Evolutionary conservation across 148 eudicot species (phyloP).

Genomic region (Rhododendron williamsianum): DNA sequence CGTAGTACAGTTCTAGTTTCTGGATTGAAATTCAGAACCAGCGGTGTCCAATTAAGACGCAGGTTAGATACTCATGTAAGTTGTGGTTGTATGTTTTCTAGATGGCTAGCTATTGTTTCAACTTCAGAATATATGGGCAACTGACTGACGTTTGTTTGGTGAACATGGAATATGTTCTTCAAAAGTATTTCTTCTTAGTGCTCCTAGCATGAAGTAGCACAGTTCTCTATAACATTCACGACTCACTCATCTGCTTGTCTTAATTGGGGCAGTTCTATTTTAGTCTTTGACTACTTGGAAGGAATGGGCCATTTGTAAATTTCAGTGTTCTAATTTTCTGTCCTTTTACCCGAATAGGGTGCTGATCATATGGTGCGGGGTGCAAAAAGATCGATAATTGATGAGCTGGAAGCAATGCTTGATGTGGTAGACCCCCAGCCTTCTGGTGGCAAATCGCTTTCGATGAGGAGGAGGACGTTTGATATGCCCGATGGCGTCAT

Average conservation of each 20-base stretch:
- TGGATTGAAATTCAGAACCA: not conserved
- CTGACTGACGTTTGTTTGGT: not conserved
- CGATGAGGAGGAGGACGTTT: conserved; percentile 73
- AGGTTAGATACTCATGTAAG: not conserved
- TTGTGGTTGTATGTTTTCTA: not conserved
- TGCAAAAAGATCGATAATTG: conserved; percentile 89
- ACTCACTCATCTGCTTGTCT: not conserved
- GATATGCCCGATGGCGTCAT: conserved; percentile 82
- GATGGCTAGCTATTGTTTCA: not conserved
- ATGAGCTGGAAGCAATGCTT: conserved; percentile 97
- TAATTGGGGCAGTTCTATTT: not conserved
- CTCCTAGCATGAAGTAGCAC: not conserved
- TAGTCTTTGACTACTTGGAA: too few species aligned
- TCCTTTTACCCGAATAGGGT: conserved; percentile 38
- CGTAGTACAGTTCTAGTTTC: not conserved
- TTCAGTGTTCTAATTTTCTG: not conserved
- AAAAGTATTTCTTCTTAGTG: not conserved
- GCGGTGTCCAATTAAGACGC: not conserved
- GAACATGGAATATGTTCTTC: not conserved
- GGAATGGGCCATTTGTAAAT: not conserved
- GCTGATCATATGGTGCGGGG: conserved; percentile 83
- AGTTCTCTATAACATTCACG: not conserved
- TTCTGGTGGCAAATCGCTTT: conserved; percentile 42
- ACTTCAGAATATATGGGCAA: not conserved
- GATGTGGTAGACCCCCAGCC: conserved; percentile 96